Evolutionary conservation across 768 basidiomycete genomes (phyloP).

Genomic region (Naganishia vishniacii): DNA sequence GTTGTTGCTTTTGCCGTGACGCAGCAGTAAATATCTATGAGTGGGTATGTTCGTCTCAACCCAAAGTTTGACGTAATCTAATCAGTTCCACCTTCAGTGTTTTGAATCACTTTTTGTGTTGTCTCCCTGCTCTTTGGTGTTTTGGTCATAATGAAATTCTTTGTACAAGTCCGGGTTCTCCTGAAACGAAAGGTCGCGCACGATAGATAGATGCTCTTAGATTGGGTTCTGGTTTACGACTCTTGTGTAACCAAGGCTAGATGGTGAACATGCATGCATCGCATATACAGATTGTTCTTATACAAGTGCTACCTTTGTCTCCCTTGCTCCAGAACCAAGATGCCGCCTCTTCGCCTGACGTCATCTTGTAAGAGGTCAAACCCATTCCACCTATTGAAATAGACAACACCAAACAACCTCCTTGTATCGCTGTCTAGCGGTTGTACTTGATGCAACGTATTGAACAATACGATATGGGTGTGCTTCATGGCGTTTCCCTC

Average conservation of each 20-base stretch:
- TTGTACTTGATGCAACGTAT: constrained; percentile 42
- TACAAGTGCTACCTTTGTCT: neutral
- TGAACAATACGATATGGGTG: constrained; percentile 71
- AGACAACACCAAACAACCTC: constrained; percentile 53
- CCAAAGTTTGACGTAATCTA: neutral
- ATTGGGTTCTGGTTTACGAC: neutral
- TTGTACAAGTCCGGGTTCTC: constrained; percentile 14
- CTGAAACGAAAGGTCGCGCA: constrained; percentile 9
- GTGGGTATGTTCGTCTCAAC: too few species aligned
- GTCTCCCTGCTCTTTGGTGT: constrained; percentile 5
- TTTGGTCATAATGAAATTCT: constrained; percentile 17
- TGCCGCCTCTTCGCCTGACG: constrained; percentile 61
- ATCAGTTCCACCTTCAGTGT: neutral
- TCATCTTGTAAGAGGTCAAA: constrained; percentile 65
- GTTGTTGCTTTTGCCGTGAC: constrained; percentile 49
- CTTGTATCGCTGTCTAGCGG: neutral
- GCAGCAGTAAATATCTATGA: constrained; percentile 3
- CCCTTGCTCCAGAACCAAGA: constrained; percentile 58
- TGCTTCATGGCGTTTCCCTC: neutral
- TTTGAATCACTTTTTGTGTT: neutral
- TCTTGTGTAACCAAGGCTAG: constrained; percentile 5
- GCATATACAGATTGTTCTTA: constrained; percentile 4
- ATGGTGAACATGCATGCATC: constrained; percentile 20
- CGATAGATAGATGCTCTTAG: constrained; percentile 21
- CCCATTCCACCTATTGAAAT: constrained; percentile 56